Evolutionary conservation across 192 early-diverging fungal genomes (phyloP).

Genomic region (Linnemannia zychae): DNA sequence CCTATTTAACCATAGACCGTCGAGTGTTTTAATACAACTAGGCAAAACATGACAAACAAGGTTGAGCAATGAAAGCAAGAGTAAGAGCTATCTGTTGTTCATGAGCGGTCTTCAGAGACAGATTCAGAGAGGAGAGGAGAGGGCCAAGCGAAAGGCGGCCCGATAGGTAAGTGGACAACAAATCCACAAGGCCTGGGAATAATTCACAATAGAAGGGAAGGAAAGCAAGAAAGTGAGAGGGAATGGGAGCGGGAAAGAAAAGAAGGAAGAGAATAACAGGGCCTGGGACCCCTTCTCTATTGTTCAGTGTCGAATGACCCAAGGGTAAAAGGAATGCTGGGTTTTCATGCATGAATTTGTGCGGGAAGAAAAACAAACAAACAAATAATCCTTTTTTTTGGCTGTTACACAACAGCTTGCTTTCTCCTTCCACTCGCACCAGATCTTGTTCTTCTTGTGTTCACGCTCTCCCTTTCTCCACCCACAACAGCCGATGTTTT

Average conservation of each 20-base stretch:
- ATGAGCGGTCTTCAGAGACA: background rate
- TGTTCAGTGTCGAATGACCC: background rate
- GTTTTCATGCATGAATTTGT: constrained; percentile 4
- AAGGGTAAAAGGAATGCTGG: background rate
- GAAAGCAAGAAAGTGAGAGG: background rate
- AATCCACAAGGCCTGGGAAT: background rate
- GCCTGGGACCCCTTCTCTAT: background rate
- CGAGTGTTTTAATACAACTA: background rate
- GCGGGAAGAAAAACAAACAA: background rate
- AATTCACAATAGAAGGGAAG: background rate
- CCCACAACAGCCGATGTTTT: background rate
- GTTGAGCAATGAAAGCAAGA: background rate
- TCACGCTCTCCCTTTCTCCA: background rate
- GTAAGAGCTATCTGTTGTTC: background rate
- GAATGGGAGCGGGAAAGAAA: background rate
- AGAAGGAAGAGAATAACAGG: background rate
- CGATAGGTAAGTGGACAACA: background rate
- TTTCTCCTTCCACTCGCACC: background rate
- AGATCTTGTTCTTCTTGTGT: constrained; percentile 9
- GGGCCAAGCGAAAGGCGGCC: background rate
- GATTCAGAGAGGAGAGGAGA: background rate
- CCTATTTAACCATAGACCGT: background rate
- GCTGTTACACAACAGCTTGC: background rate
- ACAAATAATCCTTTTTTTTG: background rate
- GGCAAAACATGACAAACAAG: constrained; percentile 6